Base-by-base conservation (phyloP, 352 stramenopile species). In the Aphanomyces cochlioides region DNA sequence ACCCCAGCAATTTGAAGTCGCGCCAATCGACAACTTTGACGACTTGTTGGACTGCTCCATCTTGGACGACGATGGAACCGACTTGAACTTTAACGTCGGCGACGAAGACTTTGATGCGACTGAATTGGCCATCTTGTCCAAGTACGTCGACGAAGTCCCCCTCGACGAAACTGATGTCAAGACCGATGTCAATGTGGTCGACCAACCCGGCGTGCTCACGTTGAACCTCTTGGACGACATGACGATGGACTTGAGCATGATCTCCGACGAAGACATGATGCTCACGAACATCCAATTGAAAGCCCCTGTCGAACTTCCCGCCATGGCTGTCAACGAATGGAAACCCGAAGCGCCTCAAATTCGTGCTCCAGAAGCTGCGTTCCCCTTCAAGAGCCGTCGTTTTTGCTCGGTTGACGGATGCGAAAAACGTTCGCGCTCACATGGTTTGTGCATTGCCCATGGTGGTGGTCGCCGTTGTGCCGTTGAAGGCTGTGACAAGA, bases 111-210 rank as follows among this genome's bases (percentile, higher is more conserved):
- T 94, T 69, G 83, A 90, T 74, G 83, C 83, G 34, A 94, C 83
- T 43, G 84, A 94, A 72, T 90, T 94, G 79, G 92, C 87, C 47
- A 92, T 94, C 71, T 65, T 94, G 48, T 94, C 91, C 81, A 92
- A 81, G 73, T 92, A 92, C 75, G 70, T 92, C 68, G 83, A 92
- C 7, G 84, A 92, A 63, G 76, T 78, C 4, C 83, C 83, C 2
- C 56, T 72, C 38, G 79, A 88, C 75, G 74, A 79, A 48, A 21
- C 72, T 43, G 47, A 85, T 58, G 68, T 75, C 3, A 79, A 92
- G 59, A 75, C 77, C 19, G 84, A 92, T 48, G 82, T 82, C 48
- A 90, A 40, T 10, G 43, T 61, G 15, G 54, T 40, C 54, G 17
- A 61, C 19, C 54, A 61, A 41, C 54, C 54, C 28, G 57, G 57